Conservation (phyloP, 768 basidiomycete species). For the Candolleomyces efflorescens region DNA sequence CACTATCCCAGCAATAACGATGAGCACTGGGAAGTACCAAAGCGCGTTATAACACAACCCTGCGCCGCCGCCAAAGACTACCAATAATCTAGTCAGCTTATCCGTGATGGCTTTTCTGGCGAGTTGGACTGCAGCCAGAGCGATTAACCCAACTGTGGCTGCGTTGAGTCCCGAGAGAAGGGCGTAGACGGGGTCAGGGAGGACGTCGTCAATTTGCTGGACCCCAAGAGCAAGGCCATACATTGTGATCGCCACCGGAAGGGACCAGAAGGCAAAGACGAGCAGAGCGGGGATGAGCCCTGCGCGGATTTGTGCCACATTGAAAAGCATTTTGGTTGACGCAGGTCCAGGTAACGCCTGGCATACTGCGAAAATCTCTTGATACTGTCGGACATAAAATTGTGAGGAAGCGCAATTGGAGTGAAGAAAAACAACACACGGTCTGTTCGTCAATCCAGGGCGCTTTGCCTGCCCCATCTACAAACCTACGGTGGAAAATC, state of each 20-base stretch:
- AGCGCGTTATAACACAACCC: constrained; percentile 48
- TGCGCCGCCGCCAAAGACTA: constrained; percentile 39
- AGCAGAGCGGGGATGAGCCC: constrained; percentile 38
- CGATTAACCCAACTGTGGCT: constrained; percentile 49
- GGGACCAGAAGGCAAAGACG: constrained; percentile 39
- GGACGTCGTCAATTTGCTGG: constrained; percentile 31
- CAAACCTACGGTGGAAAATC: constrained; percentile 37
- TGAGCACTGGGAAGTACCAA: constrained; percentile 49
- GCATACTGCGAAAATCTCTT: constrained; percentile 44
- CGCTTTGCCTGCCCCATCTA: constrained; percentile 27
- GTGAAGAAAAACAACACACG: constrained; percentile 17
- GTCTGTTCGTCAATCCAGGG: constrained; percentile 41
- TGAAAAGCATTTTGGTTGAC: constrained; percentile 45
- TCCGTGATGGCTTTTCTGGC: constrained; percentile 43
- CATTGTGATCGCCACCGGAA: constrained; percentile 49
- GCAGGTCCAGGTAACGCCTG: constrained; percentile 48
- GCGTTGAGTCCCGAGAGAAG: constrained; percentile 52
- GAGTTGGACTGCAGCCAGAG: constrained; percentile 47
- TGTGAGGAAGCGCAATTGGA: neutral
- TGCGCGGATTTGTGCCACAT: constrained; percentile 37
- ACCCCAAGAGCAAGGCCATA: constrained; percentile 41
- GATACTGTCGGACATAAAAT: constrained; percentile 24
- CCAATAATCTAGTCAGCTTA: constrained; percentile 33
- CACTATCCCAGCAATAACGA: constrained; percentile 33
- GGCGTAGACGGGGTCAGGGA: constrained; percentile 45